These are phyloP conservation scores for Blepharisma undulans DNA, from an alignment of 169 alveolate species.

Conservation along the genomic window DNA sequence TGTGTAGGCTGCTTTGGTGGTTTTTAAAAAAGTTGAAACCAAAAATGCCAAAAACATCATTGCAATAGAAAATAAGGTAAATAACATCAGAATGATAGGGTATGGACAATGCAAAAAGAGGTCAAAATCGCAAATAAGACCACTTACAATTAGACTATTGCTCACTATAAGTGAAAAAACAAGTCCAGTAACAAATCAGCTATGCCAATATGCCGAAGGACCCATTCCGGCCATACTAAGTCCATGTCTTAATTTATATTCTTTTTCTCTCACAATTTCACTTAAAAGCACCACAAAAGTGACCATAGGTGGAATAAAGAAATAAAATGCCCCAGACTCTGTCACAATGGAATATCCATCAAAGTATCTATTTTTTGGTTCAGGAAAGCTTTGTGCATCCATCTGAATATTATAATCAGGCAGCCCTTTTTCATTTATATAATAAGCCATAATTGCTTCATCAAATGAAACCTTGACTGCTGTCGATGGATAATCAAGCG, in stretches of 20 bases:
- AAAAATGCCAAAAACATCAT: conserved; percentile 46
- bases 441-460: background rate
- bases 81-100: conserved; percentile 35
- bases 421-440: background rate
- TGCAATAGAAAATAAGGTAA: conserved; percentile 43
- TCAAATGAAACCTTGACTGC: conserved; percentile 36
- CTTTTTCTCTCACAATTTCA: conserved; percentile 45
- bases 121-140: conserved; percentile 39
- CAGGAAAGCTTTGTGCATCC: conserved; percentile 22
- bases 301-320: conserved; percentile 40
- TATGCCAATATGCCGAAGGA: conserved; percentile 8
- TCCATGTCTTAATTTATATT: conserved; percentile 4
- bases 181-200: conserved; percentile 34
- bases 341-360: conserved; percentile 14
- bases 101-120: conserved; percentile 51
- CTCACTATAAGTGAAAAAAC: conserved; percentile 18
- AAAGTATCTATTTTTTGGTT: background rate
- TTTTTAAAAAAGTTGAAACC: conserved; percentile 38
- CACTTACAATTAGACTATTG: conserved; percentile 2
- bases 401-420: background rate
- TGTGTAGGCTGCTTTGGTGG: conserved; percentile 35
- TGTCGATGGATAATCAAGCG: background rate
- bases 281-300: conserved; percentile 35
- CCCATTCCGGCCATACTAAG: conserved; percentile 26
- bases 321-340: conserved; percentile 35